These are phyloP conservation scores for Exserohilum turcica DNA, from an alignment of 2,329 filamentous ascomycete genomes.

Conservation along the genomic window DNA sequence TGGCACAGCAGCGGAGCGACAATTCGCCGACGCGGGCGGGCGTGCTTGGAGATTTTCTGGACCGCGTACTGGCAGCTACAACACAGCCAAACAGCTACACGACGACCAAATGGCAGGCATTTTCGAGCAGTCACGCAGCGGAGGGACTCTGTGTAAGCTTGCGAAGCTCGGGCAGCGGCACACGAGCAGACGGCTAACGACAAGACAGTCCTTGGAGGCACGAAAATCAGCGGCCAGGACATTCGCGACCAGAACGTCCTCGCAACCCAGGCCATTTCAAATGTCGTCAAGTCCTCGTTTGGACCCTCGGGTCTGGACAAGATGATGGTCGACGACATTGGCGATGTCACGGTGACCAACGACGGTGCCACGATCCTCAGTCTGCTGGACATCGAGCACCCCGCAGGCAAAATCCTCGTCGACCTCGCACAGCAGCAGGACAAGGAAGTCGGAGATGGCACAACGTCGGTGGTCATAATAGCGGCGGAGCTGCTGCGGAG, in stretches of 20 bases:
- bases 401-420: slow-evolving; percentile 96
- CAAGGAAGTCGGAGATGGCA: slow-evolving; percentile 98
- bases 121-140: slow-evolving; percentile 91
- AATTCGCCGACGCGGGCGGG: slow-evolving; percentile 29
- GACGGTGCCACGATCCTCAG: slow-evolving; percentile 96
- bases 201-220: slow-evolving; percentile 78
- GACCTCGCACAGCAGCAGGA: slow-evolving; percentile 98
- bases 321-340: slow-evolving; percentile 99
- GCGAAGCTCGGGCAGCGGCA: slow-evolving; percentile 1
- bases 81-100: slow-evolving; percentile 36
- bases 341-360: slow-evolving; percentile 98
- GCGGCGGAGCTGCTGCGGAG: slow-evolving; percentile 91
- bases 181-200: slow-evolving; percentile 26
- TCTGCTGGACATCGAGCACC: slow-evolving; percentile 95
- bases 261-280: slow-evolving; percentile 95
- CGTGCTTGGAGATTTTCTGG: slow-evolving; percentile 34
- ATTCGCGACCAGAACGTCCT: slow-evolving; percentile 98
- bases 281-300: slow-evolving; percentile 99
- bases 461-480: slow-evolving; percentile 96
- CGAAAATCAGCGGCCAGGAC: slow-evolving; percentile 96
- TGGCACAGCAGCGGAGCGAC: slow-evolving; percentile 23
- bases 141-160: slow-evolving; percentile 80
- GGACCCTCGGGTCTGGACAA: slow-evolving; percentile 96
- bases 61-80: slow-evolving; percentile 38
- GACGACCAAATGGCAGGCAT: slow-evolving; percentile 78